Conservation (phyloP, 805 yeast genomes). For the Torulaspora microellipsoides region DNA sequence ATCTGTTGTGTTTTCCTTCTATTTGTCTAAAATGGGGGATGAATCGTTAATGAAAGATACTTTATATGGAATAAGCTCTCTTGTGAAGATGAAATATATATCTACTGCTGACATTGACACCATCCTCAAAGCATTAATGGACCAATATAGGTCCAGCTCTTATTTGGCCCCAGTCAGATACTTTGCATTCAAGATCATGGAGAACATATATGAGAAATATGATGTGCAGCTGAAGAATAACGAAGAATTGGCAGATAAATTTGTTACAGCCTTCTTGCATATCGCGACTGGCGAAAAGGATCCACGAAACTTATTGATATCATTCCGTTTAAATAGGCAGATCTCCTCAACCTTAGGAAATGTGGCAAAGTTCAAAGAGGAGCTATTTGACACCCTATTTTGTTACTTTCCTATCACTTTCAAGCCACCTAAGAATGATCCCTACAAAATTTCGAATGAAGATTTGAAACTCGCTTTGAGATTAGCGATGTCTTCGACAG, state of each 20-base stretch:
- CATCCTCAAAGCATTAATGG: constrained; percentile 37
- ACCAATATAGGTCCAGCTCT: constrained; percentile 50
- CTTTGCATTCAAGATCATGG: constrained; percentile 50
- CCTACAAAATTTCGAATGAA: constrained; percentile 71
- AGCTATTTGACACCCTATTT: constrained; percentile 80
- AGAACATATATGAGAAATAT: constrained; percentile 34
- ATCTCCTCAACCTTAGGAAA: constrained; percentile 41
- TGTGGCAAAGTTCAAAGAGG: constrained; percentile 47
- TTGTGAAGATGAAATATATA: constrained; percentile 52
- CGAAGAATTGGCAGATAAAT: constrained; percentile 36
- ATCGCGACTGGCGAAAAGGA: constrained; percentile 88
- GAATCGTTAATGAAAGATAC: constrained; percentile 48
- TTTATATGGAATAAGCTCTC: constrained; percentile 48
- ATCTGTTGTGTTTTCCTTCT: constrained; percentile 46
- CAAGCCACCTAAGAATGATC: constrained; percentile 80
- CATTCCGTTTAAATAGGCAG: constrained; percentile 52
- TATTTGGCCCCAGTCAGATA: constrained; percentile 60
- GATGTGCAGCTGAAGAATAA: constrained; percentile 19
- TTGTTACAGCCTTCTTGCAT: constrained; percentile 55
- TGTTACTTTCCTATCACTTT: constrained; percentile 97
- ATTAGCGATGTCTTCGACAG: constrained; percentile 55
- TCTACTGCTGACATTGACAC: constrained; percentile 32
- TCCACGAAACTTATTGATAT: constrained; percentile 75
- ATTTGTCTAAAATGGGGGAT: constrained; percentile 64
- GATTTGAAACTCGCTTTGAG: constrained; percentile 64